Percentiles rank a stretch among this genome's conserved stretches.
Evolutionary conservation across 2,329 filamentous ascomycete species (phyloP).

Genomic region (Aspergillus viridinutans): DNA sequence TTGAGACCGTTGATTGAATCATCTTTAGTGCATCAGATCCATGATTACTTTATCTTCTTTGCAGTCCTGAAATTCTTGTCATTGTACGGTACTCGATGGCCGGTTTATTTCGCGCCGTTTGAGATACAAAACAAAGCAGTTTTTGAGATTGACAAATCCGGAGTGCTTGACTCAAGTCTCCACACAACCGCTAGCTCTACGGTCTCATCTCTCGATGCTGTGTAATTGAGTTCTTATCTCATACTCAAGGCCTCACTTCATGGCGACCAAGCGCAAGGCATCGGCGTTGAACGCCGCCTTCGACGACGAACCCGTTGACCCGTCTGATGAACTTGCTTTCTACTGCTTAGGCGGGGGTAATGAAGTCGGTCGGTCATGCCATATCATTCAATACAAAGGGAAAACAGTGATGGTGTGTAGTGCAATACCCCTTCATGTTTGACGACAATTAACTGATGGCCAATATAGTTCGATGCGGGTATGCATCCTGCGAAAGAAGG

Average conservation of each 20-base stretch:
- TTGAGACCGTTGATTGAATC: not conserved
- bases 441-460: not conserved
- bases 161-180: not conserved
- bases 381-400: conserved; percentile 98
- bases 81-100: conserved; percentile 8
- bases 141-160: not conserved
- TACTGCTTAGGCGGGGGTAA: conserved; percentile 91
- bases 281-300: conserved; percentile 62
- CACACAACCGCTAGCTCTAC: not conserved
- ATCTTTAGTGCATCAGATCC: not conserved
- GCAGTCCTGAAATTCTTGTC: not conserved
- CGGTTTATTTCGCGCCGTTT: conserved; percentile 5
- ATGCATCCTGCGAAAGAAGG: conserved; percentile 97
- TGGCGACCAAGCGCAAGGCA: conserved; percentile 93
- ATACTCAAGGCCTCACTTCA: conserved; percentile 37
- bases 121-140: conserved; percentile 8
- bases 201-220: not conserved
- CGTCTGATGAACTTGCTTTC: conserved; percentile 90
- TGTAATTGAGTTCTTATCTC: not conserved
- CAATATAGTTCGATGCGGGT: conserved; percentile 79
- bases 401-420: conserved; percentile 91
- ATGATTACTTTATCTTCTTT: not conserved
- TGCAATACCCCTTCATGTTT: not conserved
- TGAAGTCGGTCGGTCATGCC: conserved; percentile 93
- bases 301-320: conserved; percentile 83